phyloP scores from a whole-genome alignment of 257 asterid species.

The Gardenia jasminoides region DNA sequence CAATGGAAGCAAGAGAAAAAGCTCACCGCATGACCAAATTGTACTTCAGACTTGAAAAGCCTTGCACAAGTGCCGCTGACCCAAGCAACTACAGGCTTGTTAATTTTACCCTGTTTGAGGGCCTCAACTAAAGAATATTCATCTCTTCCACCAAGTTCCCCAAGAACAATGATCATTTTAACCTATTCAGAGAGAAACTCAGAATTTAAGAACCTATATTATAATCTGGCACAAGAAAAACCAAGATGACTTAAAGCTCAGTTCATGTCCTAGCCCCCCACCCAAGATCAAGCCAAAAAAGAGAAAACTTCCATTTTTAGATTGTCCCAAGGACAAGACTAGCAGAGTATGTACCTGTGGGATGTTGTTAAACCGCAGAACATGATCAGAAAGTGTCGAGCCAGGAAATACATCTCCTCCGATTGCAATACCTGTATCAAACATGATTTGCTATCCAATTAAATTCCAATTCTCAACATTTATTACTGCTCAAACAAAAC shows the following conservation, averaged over 20 bases:
- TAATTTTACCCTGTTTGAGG: conserved; percentile 88
- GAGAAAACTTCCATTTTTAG: background rate
- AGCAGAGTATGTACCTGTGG: conserved; percentile 63
- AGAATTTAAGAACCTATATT: conserved; percentile 16
- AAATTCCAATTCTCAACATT: conserved; percentile 10
- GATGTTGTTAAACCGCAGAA: conserved; percentile 92
- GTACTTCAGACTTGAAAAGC: conserved; percentile 99
- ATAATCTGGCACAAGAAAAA: background rate
- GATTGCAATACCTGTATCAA: conserved; percentile 82
- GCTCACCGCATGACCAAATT: conserved; percentile 99
- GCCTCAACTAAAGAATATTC: conserved; percentile 98
- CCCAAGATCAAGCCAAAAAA: background rate
- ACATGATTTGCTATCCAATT: conserved; percentile 4
- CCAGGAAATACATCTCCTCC: conserved; percentile 99
- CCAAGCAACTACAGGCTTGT: conserved; percentile 97
- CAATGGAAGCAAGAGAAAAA: conserved; percentile 9
- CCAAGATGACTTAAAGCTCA: background rate
- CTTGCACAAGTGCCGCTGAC: conserved; percentile 98
- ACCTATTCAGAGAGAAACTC: conserved; percentile 43
- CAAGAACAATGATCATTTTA: conserved; percentile 95
- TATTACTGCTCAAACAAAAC: conserved; percentile 1
- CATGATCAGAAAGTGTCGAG: conserved; percentile 98
- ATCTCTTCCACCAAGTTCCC: conserved; percentile 99
- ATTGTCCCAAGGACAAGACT: background rate
- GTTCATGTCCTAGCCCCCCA: too few species aligned